Conservation (phyloP, 2,329 filamentous ascomycete species). For the Teratosphaeria destructans region DNA sequence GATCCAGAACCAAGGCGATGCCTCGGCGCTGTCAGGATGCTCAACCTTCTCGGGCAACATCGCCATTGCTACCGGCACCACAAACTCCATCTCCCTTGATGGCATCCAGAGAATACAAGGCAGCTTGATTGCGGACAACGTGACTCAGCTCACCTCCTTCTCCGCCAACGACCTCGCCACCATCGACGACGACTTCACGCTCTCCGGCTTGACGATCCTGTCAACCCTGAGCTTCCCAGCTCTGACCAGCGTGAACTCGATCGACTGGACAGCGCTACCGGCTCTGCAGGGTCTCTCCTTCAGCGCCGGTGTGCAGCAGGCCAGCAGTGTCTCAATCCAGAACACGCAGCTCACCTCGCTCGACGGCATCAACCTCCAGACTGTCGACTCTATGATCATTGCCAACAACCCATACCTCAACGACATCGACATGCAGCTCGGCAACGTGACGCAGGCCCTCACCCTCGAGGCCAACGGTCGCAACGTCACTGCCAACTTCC, state of each 20-base stretch:
- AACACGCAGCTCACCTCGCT: conserved; percentile 78
- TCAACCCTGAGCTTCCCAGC: conserved; percentile 54
- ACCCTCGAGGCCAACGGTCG: conserved; percentile 72
- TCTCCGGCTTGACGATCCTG: conserved; percentile 60
- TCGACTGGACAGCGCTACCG: conserved; percentile 65
- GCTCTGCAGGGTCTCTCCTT: conserved; percentile 51
- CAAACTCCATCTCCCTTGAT: conserved; percentile 51
- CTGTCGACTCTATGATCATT: conserved; percentile 65
- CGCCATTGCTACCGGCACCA: conserved; percentile 47
- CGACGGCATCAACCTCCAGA: conserved; percentile 67
- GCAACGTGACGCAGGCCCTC: conserved; percentile 60
- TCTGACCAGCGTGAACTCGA: conserved; percentile 54
- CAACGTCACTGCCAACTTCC: conserved; percentile 60
- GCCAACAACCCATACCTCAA: conserved; percentile 82
- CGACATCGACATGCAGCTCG: conserved; percentile 64
- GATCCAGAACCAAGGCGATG: conserved; percentile 52
- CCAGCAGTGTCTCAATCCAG: conserved; percentile 60
- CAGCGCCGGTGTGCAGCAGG: conserved; percentile 55
- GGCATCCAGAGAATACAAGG: conserved; percentile 52
- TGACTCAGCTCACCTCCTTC: conserved; percentile 54
- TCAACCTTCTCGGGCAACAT: conserved; percentile 59
- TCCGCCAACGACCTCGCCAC: conserved; percentile 49
- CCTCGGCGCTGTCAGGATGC: conserved; percentile 52
- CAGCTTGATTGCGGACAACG: conserved; percentile 41
- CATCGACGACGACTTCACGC: conserved; percentile 60